A percentile compares a stretch with the other conserved stretches of the same genome.
Conservation (phyloP, 768 basidiomycete species). For the Antrodiella citrinella region DNA sequence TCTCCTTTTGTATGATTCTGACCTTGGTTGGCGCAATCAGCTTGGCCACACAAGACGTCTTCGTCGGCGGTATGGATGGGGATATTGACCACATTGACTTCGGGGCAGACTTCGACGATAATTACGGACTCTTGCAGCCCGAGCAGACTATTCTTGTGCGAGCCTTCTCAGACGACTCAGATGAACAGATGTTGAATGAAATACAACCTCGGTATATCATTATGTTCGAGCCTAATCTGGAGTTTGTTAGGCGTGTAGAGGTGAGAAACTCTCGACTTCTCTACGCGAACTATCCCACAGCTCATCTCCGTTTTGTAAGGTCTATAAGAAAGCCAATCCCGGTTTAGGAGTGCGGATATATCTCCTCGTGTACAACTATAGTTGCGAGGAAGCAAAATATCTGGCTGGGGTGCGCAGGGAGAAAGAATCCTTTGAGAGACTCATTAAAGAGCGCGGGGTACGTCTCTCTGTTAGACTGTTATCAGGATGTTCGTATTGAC, state of each 20-base stretch:
- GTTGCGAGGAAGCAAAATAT: constrained; percentile 94
- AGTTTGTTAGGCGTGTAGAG: constrained; percentile 89
- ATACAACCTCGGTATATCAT: constrained; percentile 87
- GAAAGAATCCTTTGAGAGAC: constrained; percentile 86
- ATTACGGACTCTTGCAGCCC: constrained; percentile 72
- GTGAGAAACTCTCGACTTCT: constrained; percentile 30
- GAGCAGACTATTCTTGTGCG: constrained; percentile 81
- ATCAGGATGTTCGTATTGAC: not conserved
- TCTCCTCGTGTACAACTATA: constrained; percentile 91
- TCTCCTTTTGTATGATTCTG: constrained; percentile 10
- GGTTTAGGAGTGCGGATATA: constrained; percentile 84
- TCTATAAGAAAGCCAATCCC: constrained; percentile 79
- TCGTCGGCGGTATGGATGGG: constrained; percentile 1
- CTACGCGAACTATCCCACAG: not conserved
- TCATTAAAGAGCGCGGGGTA: constrained; percentile 90
- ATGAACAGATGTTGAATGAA: constrained; percentile 83
- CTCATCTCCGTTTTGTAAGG: constrained; percentile 35
- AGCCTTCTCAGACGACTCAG: constrained; percentile 86
- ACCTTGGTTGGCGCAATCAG: too few relatives aligned
- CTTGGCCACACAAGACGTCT: constrained; percentile 1
- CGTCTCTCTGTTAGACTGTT: constrained; percentile 23
- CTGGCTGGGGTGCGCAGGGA: constrained; percentile 82
- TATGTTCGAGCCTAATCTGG: constrained; percentile 92
- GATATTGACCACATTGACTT: constrained; percentile 19
- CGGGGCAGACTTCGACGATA: constrained; percentile 57